phyloP scores from a whole-genome alignment of 805 yeast species.

The Yarrowia sp. region DNA sequence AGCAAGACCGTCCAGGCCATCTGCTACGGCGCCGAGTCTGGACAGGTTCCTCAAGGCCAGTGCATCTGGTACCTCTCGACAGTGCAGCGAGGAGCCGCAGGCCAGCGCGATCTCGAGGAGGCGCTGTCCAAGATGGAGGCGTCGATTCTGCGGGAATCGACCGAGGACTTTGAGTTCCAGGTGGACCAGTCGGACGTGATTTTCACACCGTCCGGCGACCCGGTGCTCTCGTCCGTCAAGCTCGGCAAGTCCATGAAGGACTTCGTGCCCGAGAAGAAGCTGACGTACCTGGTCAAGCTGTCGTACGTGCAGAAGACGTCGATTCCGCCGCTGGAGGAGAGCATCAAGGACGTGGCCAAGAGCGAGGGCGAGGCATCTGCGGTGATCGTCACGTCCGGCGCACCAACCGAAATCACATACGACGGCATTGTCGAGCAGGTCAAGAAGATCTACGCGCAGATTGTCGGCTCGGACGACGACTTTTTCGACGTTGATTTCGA shows the following conservation, averaged over 20 bases:
- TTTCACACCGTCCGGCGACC: slow-evolving; percentile 53
- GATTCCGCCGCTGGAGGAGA: slow-evolving; percentile 23
- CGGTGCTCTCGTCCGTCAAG: slow-evolving; percentile 74
- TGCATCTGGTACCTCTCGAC: slow-evolving; percentile 86
- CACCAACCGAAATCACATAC: slow-evolving; percentile 65
- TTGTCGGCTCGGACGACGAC: slow-evolving; percentile 93
- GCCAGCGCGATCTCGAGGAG: slow-evolving; percentile 63
- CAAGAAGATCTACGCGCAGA: slow-evolving; percentile 64
- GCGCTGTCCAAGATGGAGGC: slow-evolving; percentile 80
- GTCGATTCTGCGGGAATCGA: slow-evolving; percentile 75
- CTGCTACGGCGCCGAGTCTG: slow-evolving; percentile 83
- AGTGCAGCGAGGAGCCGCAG: slow-evolving; percentile 53
- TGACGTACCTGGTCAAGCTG: slow-evolving; percentile 59
- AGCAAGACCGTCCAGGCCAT: slow-evolving; percentile 77
- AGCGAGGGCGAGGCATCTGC: neutral
- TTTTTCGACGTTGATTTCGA: slow-evolving; percentile 96
- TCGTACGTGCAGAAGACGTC: slow-evolving; percentile 53
- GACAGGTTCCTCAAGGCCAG: slow-evolving; percentile 82
- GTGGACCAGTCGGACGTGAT: slow-evolving; percentile 56
- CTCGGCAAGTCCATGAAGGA: slow-evolving; percentile 81
- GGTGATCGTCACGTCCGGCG: slow-evolving; percentile 8
- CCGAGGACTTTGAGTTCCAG: slow-evolving; percentile 54
- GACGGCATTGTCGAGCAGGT: slow-evolving; percentile 88
- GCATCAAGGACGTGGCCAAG: slow-evolving; percentile 18
- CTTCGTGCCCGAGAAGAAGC: slow-evolving; percentile 76